Percentiles rank a stretch among this genome's conserved stretches.
These are phyloP conservation scores for Solanum ossicruentum DNA, from an alignment of 257 asterid species.

Conservation along the genomic window DNA sequence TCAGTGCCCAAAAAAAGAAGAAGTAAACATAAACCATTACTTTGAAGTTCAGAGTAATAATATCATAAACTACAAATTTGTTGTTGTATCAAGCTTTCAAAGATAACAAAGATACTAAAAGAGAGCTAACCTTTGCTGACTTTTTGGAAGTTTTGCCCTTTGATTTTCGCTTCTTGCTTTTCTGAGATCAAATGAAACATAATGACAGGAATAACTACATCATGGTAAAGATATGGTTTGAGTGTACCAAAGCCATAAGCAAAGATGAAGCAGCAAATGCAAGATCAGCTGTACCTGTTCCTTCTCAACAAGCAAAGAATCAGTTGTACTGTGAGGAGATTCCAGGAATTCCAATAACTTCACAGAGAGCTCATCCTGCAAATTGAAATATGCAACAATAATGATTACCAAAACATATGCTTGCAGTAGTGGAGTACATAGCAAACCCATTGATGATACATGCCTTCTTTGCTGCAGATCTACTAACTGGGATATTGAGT, in stretches of 20 bases:
- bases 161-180: slow-evolving; percentile 36
- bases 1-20: not conserved
- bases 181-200: slow-evolving; percentile 3
- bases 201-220: not conserved
- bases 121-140: slow-evolving; percentile 38
- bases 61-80: not conserved
- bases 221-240: not conserved
- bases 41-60: not conserved
- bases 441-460: not conserved
- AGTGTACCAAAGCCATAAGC: not conserved
- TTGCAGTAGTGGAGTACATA: not conserved
- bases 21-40: not conserved
- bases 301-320: slow-evolving; percentile 61
- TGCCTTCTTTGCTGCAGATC: slow-evolving; percentile 58
- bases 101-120: not conserved
- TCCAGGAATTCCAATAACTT: slow-evolving; percentile 72
- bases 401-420: not conserved
- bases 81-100: not conserved
- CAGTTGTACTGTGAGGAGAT: slow-evolving; percentile 88
- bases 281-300: slow-evolving; percentile 31
- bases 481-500: slow-evolving; percentile 54
- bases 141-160: slow-evolving; percentile 36
- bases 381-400: not conserved
- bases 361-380: slow-evolving; percentile 71
- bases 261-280: not conserved